Conservation (phyloP, 139 green algal species). For the Chlamydomonas eustigma region DNA sequence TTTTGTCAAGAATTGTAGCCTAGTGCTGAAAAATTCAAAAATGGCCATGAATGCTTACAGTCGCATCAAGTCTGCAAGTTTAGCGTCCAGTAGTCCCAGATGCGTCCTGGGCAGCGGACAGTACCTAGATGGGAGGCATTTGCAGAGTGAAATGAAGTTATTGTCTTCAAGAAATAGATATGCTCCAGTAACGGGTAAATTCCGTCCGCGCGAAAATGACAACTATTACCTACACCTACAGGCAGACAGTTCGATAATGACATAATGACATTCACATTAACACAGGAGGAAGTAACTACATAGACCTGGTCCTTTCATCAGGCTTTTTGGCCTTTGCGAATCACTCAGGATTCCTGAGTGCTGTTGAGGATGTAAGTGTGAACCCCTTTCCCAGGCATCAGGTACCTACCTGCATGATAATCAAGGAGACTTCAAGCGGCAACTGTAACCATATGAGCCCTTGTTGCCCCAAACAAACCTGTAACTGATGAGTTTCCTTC, state of each 20-base stretch:
- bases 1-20: too few species aligned
- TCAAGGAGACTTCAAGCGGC: background rate
- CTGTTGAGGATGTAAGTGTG: conserved; percentile 62
- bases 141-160: background rate
- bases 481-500: background rate
- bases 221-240: background rate
- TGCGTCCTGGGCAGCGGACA: background rate
- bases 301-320: conserved; percentile 73
- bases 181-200: background rate
- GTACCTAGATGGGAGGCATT: background rate
- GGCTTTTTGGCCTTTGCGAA: conserved; percentile 86
- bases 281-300: conserved; percentile 9
- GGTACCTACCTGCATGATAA: too few species aligned
- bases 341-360: conserved; percentile 71
- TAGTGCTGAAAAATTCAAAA: too few species aligned
- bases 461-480: background rate
- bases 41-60: too few species aligned
- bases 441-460: background rate
- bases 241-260: background rate
- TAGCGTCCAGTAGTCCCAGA: background rate
- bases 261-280: background rate
- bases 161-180: background rate
- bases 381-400: too few species aligned
- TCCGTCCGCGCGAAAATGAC: background rate
- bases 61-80: too few species aligned